Base-by-base conservation (phyloP, 78 protist genomes). In the Dictyostelium brefeldianum region DNA sequence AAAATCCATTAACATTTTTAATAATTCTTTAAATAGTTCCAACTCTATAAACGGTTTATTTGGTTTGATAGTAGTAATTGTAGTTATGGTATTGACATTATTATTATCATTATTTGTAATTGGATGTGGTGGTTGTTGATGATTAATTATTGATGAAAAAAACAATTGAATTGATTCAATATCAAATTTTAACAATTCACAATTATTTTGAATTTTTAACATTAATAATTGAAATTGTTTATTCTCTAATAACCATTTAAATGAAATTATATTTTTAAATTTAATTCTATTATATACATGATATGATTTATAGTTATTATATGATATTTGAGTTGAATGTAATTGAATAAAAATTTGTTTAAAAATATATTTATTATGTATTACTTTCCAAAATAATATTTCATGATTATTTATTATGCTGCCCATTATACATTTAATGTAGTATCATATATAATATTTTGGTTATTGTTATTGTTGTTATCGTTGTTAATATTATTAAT, bases 331-430 rank as follows among this genome's bases (percentile, higher is more conserved):
- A 0, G 67, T 57, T 57, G 67, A 57, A 18, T 57, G 29, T 57
- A 57, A 1, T 12, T 57, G 67, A 9, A 4, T 7, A 57, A 57
- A 57, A 12, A 57, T 22, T 57, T n/a, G 22, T 22, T 57, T 27
- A 57, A 57, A 57, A n/a, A 57, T n/a, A 57, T 57, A 57, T 9
- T 57, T 57, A 11, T 57, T 57, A 20, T 11, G 67, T 9, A 57
- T 57, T 57, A 57, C 67, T 57, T 27, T 57, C 67, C 67, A 57
- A 57, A 57, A 57, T 57, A 57, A 57, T 57, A 7, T 57, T n/a
- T 57, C 67, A 9, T 57, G 18, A 7, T 57, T 57, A 9, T 57
- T 62, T 11, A 11, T 62, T 11, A 25, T 25, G 22, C 14, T 62
- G 22, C 11, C 43, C 43, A 36, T 36, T 36, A 36, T 36, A 36